Base-by-base conservation (phyloP, 1,139 yeast species). In the Debaryomyces udenii region DNA sequence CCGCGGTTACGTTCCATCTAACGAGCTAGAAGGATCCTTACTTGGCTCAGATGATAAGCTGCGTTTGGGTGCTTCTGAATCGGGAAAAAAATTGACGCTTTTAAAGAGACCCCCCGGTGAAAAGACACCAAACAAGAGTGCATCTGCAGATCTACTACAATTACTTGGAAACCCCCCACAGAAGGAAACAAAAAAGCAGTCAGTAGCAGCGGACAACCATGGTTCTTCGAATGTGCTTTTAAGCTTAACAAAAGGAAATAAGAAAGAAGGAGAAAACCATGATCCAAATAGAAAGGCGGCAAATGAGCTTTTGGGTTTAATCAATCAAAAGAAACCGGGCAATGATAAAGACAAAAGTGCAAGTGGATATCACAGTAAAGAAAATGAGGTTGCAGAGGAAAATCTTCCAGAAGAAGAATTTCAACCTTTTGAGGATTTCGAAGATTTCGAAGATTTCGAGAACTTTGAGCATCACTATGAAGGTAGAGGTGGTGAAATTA, bases 341-440 rank as follows among this genome's bases (percentile, higher is more conserved):
- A 18, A 23, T 32, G 26, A 38, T 29, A 9, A 22, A 20, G 18
- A 28, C 22, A 9, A 23, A 17, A 23, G 26, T 18, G 7, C 14
- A 27, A 31, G 27, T 3, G 28, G 9, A 13, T 11, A 10, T 38
- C 37, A 17, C 40, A 30, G 13, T 35, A 23, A 15, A 33, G n/a
- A n/a, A 29, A 29, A 27, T 40, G 37, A 28, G 37, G 35, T 9
- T 14, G 15, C 14, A 14, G 35, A 15, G 27, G n/a, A n/a, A n/a
- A n/a, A n/a, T n/a, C n/a, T n/a, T n/a, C 33, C 16, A 40, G 49
- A 42, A 20, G 49, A 47, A 20, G 59, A 43, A 23, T 45, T 43
- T 22, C 50, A 43, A 15, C 49, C 43, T 33, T 69, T 70, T 46
- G 71, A 67, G 34, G 67, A 68, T 39, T 63, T 56, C 39, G 65